phyloP scores from a whole-genome alignment of 768 basidiomycete genomes.

The Leccinum boreale region DNA sequence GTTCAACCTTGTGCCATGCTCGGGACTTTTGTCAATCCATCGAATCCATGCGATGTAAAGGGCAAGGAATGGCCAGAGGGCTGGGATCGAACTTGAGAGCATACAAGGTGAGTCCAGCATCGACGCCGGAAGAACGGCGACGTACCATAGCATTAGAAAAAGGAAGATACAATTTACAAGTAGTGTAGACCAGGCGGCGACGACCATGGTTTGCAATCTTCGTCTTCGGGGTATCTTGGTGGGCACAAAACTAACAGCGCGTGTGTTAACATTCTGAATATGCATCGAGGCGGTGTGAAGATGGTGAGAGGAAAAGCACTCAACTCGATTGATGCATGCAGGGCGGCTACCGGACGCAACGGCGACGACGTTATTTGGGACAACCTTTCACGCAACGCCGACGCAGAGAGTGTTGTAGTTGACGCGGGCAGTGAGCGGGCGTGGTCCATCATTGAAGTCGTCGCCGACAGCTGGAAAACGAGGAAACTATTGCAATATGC shows the following conservation, averaged over 20 bases:
- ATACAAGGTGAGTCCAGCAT: neutral
- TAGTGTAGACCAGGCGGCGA: conserved; percentile 84
- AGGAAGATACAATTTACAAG: conserved; percentile 62
- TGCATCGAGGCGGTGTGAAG: neutral
- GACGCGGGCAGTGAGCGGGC: conserved; percentile 33
- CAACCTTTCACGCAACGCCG: conserved; percentile 58
- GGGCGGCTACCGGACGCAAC: conserved; percentile 57
- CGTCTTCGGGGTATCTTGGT: conserved; percentile 82
- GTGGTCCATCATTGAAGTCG: conserved; percentile 31
- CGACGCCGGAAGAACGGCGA: neutral
- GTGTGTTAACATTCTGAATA: neutral
- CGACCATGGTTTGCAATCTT: conserved; percentile 83
- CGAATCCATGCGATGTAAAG: conserved; percentile 77
- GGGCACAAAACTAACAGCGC: conserved; percentile 67
- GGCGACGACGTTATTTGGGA: conserved; percentile 60
- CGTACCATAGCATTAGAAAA: conserved; percentile 84
- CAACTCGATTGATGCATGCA: conserved; percentile 78
- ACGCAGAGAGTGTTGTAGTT: conserved; percentile 55
- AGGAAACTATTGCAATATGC: neutral
- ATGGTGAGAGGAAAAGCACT: conserved; percentile 9
- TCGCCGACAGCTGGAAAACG: neutral
- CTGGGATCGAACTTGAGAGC: conserved; percentile 73
- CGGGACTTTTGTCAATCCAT: conserved; percentile 74
- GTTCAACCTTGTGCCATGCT: conserved; percentile 65
- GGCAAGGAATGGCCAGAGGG: conserved; percentile 80